phyloP scores from a whole-genome alignment of 2,329 filamentous ascomycete species.

The Ustilaginoidea virens region DNA sequence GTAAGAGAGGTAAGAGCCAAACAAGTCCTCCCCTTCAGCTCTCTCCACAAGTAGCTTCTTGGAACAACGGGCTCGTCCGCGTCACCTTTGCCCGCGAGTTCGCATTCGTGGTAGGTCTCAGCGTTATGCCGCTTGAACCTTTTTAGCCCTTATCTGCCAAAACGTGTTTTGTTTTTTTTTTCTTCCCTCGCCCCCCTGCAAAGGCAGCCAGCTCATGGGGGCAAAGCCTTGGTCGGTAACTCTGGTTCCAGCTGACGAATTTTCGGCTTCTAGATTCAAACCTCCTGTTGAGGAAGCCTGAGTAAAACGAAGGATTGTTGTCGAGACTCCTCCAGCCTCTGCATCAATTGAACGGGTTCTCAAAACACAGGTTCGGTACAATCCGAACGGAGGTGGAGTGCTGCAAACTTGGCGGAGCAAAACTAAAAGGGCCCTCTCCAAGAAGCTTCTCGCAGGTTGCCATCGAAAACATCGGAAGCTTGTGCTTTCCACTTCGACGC shows the following conservation, averaged over 20 bases:
- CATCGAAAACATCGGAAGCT: constrained; percentile 5
- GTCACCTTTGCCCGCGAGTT: constrained; percentile 1
- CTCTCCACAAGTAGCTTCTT: constrained; percentile 5
- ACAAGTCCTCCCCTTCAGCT: constrained; percentile 5
- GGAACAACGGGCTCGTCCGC: constrained; percentile 4
- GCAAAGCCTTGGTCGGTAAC: not conserved
- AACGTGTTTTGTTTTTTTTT: no score
- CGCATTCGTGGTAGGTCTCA: constrained; percentile 4
- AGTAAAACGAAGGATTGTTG: no score
- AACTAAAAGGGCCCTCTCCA: no score
- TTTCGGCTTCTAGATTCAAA: constrained; percentile 1
- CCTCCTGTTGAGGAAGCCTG: no score
- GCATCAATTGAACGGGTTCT: not conserved
- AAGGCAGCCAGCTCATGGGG: no score
- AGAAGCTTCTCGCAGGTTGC: no score
- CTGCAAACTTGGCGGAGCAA: constrained; percentile 7
- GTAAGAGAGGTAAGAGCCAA: no score
- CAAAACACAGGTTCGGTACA: not conserved
- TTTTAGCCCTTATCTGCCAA: no score
- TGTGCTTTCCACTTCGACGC: constrained; percentile 7
- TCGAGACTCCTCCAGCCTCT: no score
- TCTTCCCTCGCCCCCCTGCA: no score
- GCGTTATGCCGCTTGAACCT: no score
- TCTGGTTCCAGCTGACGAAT: constrained; percentile 2
- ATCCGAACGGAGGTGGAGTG: constrained; percentile 9